Evolutionary conservation across 345 rosid species (phyloP), one percentile per base, ranked within the genome.

Genomic region (Hibiscus syriacus): DNA sequence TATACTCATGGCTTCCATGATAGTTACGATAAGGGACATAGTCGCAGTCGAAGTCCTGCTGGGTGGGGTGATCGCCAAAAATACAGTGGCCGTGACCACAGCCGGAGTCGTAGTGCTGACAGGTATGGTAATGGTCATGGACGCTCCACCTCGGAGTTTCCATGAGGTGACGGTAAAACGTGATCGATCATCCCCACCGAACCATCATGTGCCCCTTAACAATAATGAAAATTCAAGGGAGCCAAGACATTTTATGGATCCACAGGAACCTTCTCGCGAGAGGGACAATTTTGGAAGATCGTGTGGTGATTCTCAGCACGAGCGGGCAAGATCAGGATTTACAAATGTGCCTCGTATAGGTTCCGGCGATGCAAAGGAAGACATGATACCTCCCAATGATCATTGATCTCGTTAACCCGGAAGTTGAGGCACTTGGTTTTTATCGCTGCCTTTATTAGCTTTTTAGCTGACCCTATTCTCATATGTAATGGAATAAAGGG

Each of bases 41-140:
- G 49, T 61, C 30, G 65, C 8, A 64, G 73, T 70, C 57, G 70
- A 7, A 68, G 72, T 45, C 71, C 71, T 10, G 29, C 73, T 2
- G 58, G 73, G 19, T 59, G 55, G 46, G 53, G 52, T 26, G 74
- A 54, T 27, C 55, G 69, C 34, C 23, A 38, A 29, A 71, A 53
- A 26, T 54, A 3, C 56, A 39, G 64, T 22, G 38, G 41, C 55
- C 72, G 41, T 68, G 72, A 56, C 25, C 55, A 64, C 64, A 69
- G 70, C 46, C 60, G 48, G 1, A 67, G 71, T 25, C 64, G 55
- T 57, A 57, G 57, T 20, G 36, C 36, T 8, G 73, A 60, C 2
- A 60, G 58, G 48, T 32, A 1, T 32, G 67, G 16, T 19, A 49
- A n/a, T 34, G 45, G 29, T 58, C 54, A 16, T 38, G 63, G 54